A percentile compares a stretch with the other conserved stretches of the same genome.
Evolutionary conservation across 2,329 filamentous ascomycete species (phyloP).

Genomic region (Xylariaceae sp.): DNA sequence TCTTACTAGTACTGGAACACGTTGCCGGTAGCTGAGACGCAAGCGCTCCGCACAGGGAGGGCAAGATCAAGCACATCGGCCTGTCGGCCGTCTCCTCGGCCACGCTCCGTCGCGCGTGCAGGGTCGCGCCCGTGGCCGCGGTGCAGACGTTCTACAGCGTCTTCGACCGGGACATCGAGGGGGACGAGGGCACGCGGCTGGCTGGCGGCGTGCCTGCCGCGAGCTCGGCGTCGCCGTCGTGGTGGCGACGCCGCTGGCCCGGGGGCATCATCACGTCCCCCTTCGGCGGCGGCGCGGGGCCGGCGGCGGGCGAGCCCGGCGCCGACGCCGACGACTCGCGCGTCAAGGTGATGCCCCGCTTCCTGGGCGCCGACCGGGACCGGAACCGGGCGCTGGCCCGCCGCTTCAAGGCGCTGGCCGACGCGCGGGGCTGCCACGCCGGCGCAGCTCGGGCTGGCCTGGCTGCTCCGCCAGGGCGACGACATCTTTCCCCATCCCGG

Average conservation of each 20-base stretch:
- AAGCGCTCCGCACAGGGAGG: conserved; percentile 32
- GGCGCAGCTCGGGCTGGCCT: conserved; percentile 47
- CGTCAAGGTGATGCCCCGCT: conserved; percentile 26
- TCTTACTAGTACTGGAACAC: not conserved
- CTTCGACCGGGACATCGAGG: conserved; percentile 41
- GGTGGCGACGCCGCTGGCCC: conserved; percentile 32
- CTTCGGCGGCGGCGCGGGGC: conserved; percentile 25
- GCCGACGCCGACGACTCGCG: not conserved
- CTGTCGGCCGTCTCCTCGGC: conserved; percentile 39
- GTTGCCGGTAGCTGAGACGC: no score
- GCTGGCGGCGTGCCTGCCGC: conserved; percentile 35
- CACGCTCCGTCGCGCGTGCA: conserved; percentile 40
- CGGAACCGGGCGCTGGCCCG: conserved; percentile 33
- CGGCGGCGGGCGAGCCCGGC: no score
- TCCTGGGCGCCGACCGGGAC: conserved; percentile 38
- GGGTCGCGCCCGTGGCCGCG: conserved; percentile 39
- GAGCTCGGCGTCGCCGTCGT: conserved; percentile 40
- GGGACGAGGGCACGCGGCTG: conserved; percentile 26
- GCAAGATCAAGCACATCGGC: conserved; percentile 46
- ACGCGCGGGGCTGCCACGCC: conserved; percentile 31
- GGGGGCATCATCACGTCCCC: conserved; percentile 27
- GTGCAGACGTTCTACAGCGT: conserved; percentile 47
- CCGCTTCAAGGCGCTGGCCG: conserved; percentile 18
- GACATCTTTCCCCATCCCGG: conserved; percentile 30
- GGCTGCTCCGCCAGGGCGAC: conserved; percentile 42